These are phyloP conservation scores for Lyophyllum shimeji DNA, from an alignment of 768 basidiomycete genomes.

Conservation along the genomic window DNA sequence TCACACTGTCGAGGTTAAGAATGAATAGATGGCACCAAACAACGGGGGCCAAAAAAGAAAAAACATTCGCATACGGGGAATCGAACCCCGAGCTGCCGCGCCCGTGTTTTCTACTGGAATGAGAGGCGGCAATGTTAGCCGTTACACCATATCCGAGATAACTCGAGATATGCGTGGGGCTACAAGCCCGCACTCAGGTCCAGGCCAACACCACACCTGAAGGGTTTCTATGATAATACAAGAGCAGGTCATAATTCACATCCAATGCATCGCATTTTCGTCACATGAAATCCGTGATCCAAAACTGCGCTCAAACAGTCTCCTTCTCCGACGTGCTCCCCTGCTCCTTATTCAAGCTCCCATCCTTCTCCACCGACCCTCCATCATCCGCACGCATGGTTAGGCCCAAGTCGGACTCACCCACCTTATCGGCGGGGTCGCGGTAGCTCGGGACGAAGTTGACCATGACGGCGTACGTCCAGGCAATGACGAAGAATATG, in stretches of 20 bases:
- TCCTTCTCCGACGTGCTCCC: constrained; percentile 9
- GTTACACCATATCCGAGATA: constrained; percentile 55
- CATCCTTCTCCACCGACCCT: constrained; percentile 3
- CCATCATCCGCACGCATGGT: neutral
- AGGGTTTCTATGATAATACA: neutral
- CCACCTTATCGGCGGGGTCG: constrained; percentile 24
- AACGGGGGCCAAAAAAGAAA: neutral
- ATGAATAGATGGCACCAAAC: too few relatives aligned
- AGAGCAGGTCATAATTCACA: neutral
- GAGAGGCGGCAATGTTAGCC: constrained; percentile 65
- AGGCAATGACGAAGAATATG: constrained; percentile 28
- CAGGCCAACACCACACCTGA: too few relatives aligned
- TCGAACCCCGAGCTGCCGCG: constrained; percentile 60
- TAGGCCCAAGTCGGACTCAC: constrained; percentile 9
- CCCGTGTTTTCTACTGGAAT: neutral
- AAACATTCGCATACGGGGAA: constrained; percentile 48
- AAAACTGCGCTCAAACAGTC: neutral
- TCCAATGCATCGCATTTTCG: neutral
- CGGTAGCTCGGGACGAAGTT: constrained; percentile 31
- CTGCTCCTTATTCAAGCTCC: constrained; percentile 7
- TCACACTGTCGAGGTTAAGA: neutral
- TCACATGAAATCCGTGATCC: neutral
- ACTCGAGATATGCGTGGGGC: too few relatives aligned
- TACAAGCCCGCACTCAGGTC: too few relatives aligned
- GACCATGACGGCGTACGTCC: constrained; percentile 26